These are phyloP conservation scores for Citrus sp. DNA, from an alignment of 345 rosid genomes.

Conservation along the genomic window DNA sequence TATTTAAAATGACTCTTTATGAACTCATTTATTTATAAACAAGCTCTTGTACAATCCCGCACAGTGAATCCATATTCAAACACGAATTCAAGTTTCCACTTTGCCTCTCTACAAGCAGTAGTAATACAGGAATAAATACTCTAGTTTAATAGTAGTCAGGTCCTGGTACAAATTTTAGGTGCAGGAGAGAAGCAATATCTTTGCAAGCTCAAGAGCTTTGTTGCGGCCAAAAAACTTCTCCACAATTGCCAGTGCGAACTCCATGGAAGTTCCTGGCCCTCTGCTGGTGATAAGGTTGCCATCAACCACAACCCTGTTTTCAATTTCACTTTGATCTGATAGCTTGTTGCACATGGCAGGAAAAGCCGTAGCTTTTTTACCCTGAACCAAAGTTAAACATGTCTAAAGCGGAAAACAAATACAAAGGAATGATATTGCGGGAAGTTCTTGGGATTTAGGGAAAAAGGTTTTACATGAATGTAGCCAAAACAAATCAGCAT, in stretches of 20 bases:
- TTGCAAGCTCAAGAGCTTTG: conserved; percentile 72
- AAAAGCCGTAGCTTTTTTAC: conserved; percentile 71
- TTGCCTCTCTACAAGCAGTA: too few species aligned
- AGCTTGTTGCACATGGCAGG: conserved; percentile 80
- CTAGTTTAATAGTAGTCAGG: too few species aligned
- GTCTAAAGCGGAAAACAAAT: too few species aligned
- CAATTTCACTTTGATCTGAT: conserved; percentile 54
- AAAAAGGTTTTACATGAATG: too few species aligned
- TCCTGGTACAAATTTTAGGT: conserved; percentile 15
- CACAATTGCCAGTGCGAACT: conserved; percentile 76
- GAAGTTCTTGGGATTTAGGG: too few species aligned
- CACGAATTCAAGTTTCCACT: conserved; percentile 16
- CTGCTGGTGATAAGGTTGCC: conserved; percentile 90
- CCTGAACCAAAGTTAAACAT: conserved; percentile 38
- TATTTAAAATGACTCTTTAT: too few species aligned
- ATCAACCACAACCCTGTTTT: conserved; percentile 67
- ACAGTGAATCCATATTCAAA: conserved; percentile 13
- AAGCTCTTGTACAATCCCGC: background rate
- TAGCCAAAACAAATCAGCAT: too few species aligned
- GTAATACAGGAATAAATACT: too few species aligned
- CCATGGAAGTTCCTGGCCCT: conserved; percentile 92
- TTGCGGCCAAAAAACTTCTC: conserved; percentile 75
- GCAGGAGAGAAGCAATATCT: conserved; percentile 45
- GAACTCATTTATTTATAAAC: conserved; percentile 24
- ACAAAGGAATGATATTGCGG: too few species aligned